Evolutionary conservation across 305 asterid species (phyloP).

Genomic region (Ilex paraguariensis): DNA sequence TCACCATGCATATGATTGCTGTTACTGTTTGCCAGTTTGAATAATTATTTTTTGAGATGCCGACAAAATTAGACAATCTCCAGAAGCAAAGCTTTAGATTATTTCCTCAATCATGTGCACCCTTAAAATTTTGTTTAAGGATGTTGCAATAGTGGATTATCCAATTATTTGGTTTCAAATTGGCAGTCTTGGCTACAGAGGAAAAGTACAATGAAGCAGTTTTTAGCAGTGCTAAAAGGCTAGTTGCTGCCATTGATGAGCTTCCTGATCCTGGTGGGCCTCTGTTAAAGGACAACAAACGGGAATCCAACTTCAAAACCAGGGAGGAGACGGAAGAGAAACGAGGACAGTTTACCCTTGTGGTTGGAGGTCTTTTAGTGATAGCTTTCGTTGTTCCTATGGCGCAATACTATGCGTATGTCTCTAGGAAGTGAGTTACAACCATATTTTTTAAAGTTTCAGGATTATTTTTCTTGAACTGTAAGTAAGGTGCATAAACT

Average conservation of each 20-base stretch:
- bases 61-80: too few species aligned
- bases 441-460: too few species aligned
- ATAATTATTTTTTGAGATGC: too few species aligned
- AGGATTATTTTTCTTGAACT: too few species aligned
- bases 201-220: constrained; percentile 94
- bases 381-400: constrained; percentile 99
- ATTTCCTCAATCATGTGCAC: too few species aligned
- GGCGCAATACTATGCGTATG: constrained; percentile 97
- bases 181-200: constrained; percentile 78
- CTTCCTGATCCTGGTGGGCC: constrained; percentile 99
- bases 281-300: constrained; percentile 55
- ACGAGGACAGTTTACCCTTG: constrained; percentile 95
- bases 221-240: constrained; percentile 59
- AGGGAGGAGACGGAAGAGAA: constrained; percentile 95
- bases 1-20: too few species aligned
- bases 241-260: constrained; percentile 83
- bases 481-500: too few species aligned
- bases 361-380: constrained; percentile 94
- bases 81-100: too few species aligned
- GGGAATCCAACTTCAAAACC: constrained; percentile 94
- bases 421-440: constrained; percentile 71
- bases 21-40: too few species aligned
- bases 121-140: too few species aligned
- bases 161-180: too few species aligned
- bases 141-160: background rate